Base-by-base conservation (phyloP, 2,329 filamentous ascomycete genomes). In the Penicillium paneum region DNA sequence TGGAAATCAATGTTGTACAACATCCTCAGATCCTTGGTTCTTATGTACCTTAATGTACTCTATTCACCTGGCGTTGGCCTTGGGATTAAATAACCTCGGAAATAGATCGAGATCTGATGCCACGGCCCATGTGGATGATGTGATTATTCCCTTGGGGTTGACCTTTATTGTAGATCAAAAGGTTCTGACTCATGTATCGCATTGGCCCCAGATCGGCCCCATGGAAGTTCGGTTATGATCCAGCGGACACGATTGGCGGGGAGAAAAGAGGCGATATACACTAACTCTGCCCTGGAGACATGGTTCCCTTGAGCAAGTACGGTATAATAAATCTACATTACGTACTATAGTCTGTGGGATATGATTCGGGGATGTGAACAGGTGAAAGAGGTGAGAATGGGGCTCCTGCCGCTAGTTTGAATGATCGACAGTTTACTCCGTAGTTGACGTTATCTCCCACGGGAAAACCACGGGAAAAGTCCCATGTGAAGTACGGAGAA, bases 51-150 rank as follows among this genome's bases (percentile, higher is more conserved):
- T 52, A 57, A 52, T 41, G 38, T 52, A 51, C 43, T 55, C 31
- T 56, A 47, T 44, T 39, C 12, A 6, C 17, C 32, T 32, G 12
- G 15, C 24, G n/a, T 12, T 8, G 21, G 38, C 15, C 5, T 41
- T 7, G 8, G 15, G n/a, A n/a, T 44, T 12, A 24, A 45, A 40
- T 34, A 17, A 11, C 35, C 31, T 44, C 15, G 28, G 32, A 46
- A 41, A 28, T 49, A 15, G 35, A 34, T 49, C 13, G 35, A 34
- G 35, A 31, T 46, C 46, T 59, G 56, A 61, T 58, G 60, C 60
- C 56, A 58, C 56, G 43, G 29, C 40, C 34, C 21, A 47, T 49
- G 41, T 48, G 38, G 55, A 63, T 64, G 62, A 57, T 62, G 62
- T 54, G 62, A 59, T 60, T 44, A 43, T 29, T 17, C 11, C 15